A percentile compares a stretch with the other conserved stretches of the same genome.
Conservation (phyloP, 139 green algal genomes). For the Micromonas pusilla region DNA sequence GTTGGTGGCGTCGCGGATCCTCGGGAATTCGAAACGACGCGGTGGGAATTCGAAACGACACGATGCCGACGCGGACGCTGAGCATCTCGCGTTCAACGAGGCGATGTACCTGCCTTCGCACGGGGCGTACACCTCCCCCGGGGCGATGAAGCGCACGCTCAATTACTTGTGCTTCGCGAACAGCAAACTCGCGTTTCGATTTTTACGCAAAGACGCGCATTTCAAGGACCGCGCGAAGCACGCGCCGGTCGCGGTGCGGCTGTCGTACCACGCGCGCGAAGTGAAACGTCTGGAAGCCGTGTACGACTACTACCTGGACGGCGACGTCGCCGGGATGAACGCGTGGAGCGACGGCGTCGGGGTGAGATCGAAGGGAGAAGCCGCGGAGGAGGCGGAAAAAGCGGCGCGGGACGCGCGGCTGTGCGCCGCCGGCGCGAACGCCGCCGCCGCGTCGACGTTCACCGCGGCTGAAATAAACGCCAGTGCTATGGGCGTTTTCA, state of each 20-base stretch:
- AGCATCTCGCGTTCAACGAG: conserved; percentile 27
- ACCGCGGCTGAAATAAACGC: too few species aligned
- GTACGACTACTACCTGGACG: conserved; percentile 14
- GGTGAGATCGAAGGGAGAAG: neutral
- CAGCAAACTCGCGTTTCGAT: conserved; percentile 8
- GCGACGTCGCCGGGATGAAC: neutral
- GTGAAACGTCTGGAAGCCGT: neutral
- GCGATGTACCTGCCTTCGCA: conserved; percentile 23
- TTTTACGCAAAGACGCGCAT: neutral
- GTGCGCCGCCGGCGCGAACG: neutral
- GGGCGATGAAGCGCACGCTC: conserved; percentile 23
- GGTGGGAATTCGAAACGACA: too few species aligned
- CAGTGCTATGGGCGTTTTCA: too few species aligned
- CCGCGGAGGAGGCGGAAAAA: neutral
- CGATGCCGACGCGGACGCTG: neutral
- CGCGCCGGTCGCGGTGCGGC: neutral
- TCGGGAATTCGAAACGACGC: too few species aligned
- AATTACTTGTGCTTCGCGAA: conserved; percentile 35
- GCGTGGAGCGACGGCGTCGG: neutral
- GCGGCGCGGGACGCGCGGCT: neutral
- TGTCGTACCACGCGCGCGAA: conserved; percentile 15
- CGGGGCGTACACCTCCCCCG: conserved; percentile 11
- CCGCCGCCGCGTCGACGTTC: neutral
- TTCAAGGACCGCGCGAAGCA: neutral
- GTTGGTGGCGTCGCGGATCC: neutral